phyloP scores from a whole-genome alignment of 495 filamentous ascomycete species.

The Cenococcum geophilum region DNA sequence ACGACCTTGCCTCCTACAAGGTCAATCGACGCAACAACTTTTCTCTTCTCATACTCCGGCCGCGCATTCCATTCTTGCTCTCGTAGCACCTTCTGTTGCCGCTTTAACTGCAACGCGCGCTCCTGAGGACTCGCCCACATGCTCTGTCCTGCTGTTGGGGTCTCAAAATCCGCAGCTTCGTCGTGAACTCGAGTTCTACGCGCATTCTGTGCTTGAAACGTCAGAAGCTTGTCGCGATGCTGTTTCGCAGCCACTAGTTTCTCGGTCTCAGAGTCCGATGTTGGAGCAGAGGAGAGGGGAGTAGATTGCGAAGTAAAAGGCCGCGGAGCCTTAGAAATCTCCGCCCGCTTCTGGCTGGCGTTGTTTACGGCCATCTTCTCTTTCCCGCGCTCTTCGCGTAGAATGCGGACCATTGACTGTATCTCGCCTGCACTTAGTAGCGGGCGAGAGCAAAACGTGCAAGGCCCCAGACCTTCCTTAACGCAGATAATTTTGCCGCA shows the following conservation, averaged over 20 bases:
- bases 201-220: slow-evolving; percentile 84
- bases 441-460: slow-evolving; percentile 78
- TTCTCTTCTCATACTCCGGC: slow-evolving; percentile 90
- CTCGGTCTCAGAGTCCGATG: slow-evolving; percentile 40
- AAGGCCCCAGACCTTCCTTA: slow-evolving; percentile 88
- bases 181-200: slow-evolving; percentile 82
- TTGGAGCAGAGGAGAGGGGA: slow-evolving; percentile 42
- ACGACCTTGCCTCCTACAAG: slow-evolving; percentile 69
- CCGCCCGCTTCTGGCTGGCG: slow-evolving; percentile 55
- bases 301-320: slow-evolving; percentile 32
- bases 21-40: slow-evolving; percentile 81
- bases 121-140: slow-evolving; percentile 88
- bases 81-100: slow-evolving; percentile 78
- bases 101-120: slow-evolving; percentile 78
- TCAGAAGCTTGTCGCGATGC: slow-evolving; percentile 76
- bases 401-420: slow-evolving; percentile 75
- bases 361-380: slow-evolving; percentile 80
- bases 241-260: slow-evolving; percentile 51
- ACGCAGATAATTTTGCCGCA: slow-evolving; percentile 98
- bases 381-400: slow-evolving; percentile 77
- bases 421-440: slow-evolving; percentile 67
- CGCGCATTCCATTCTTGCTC: slow-evolving; percentile 87
- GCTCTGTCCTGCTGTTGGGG: slow-evolving; percentile 57
- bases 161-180: slow-evolving; percentile 91
- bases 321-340: slow-evolving; percentile 49